These are phyloP conservation scores for Neonectria faginata DNA, from an alignment of 2,329 filamentous ascomycete genomes.

Conservation along the genomic window DNA sequence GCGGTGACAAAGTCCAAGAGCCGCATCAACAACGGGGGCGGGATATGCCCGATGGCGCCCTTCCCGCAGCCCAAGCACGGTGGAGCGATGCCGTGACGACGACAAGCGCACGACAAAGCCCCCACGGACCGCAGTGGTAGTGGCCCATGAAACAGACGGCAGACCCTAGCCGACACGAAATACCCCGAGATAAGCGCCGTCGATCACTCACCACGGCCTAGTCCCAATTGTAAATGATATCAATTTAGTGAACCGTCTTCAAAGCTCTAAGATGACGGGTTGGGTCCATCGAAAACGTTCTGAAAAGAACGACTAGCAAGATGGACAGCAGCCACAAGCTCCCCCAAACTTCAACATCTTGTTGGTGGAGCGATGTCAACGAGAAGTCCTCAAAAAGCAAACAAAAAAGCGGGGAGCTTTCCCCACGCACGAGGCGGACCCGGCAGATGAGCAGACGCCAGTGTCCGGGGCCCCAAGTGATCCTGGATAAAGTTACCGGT, in stretches of 20 bases:
- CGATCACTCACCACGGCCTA: not conserved
- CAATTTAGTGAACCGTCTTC: not conserved
- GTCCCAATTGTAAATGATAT: not conserved
- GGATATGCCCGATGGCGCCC: slow-evolving; percentile 20
- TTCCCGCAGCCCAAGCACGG: slow-evolving; percentile 13
- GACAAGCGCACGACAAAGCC: slow-evolving; percentile 10
- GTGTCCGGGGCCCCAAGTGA: slow-evolving; percentile 34
- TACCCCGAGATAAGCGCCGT: slow-evolving; percentile 28
- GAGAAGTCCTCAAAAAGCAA: slow-evolving; percentile 49
- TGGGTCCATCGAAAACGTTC: not conserved
- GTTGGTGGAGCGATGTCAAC: slow-evolving; percentile 2
- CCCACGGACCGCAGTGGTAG: slow-evolving; percentile 21
- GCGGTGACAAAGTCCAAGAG: slow-evolving; percentile 26
- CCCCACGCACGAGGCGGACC: slow-evolving; percentile 29
- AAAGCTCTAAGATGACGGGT: not conserved
- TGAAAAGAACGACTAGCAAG: not conserved
- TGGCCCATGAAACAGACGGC: slow-evolving; percentile 10
- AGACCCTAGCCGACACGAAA: slow-evolving; percentile 16
- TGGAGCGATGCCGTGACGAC: slow-evolving; percentile 27
- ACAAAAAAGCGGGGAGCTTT: slow-evolving; percentile 19
- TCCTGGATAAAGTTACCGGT: slow-evolving; percentile 1
- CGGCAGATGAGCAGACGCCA: slow-evolving; percentile 25
- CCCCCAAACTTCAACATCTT: slow-evolving; percentile 5
- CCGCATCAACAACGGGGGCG: slow-evolving; percentile 24
- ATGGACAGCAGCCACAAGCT: not conserved